Evolutionary conservation across 2,329 filamentous ascomycete species (phyloP), one percentile per base, ranked within the genome.

Genomic region (Alternaria ethzedia): DNA sequence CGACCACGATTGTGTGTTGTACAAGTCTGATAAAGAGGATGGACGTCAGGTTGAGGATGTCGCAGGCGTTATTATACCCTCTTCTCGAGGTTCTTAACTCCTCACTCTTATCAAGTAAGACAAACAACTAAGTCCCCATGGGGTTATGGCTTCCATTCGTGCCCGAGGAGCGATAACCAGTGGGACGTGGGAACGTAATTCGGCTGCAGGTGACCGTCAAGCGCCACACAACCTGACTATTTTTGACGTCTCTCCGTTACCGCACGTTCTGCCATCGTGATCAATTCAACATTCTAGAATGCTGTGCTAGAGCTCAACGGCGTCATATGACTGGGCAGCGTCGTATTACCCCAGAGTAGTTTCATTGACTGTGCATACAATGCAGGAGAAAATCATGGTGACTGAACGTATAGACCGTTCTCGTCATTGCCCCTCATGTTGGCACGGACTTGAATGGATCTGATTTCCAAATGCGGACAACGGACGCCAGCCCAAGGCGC

Each of bases 401-500:
- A 73, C 65, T 62, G 28, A 68, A 60, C 44, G n/a, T 52, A 61
- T 23, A 69, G 68, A 65, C 70, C 58, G 65, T 69, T 70, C 69
- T 73, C 59, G 67, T 68, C 63, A 36, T 56, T 69, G 64, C 71
- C 71, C 72, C 72, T 73, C 72, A 64, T 64, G 59, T 60, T 69
- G 64, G 72, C 70, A 73, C 70, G 69, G 69, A 65, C 71, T 69
- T 58, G 59, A 52, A 70, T 75, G 72, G 72, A 74, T 75, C 65
- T 61, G 66, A 74, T 75, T 68, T 73, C 72, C 72, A 55, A 67
- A 70, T 72, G 60, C 65, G 72, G 72, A 70, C 66, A 73, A 70
- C 57, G 45, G 66, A 72, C 62, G 64, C 67, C 64, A 70, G 58
- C 59, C 65, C 52, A 67, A 67, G 65, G 54, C 61, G 63, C 59